Base-by-base conservation (phyloP, 805 yeast species). In the Candida alai region DNA sequence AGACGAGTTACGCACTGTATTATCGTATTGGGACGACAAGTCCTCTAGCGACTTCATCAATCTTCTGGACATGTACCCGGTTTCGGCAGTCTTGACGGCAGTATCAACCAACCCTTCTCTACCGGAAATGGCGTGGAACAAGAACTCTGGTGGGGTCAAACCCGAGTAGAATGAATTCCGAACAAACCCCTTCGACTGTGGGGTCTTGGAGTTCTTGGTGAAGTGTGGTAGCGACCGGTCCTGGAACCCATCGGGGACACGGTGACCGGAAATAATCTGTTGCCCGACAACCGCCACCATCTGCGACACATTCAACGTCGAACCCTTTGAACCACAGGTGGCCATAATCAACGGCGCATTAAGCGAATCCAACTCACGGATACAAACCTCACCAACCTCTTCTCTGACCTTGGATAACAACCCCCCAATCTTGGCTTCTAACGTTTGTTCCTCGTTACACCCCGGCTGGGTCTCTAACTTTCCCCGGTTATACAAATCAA, bases 201-300 rank as follows among this genome's bases (percentile, higher is more conserved):
- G 98, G 26, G 97, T 86, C 58, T 90, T 89, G 45, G 97, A 89
- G 60, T 84, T 84, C 62, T 94, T 93, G 30, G 86, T 79, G 68
- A 93, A 93, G 65, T 93, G 99, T 9, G 99, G 99, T 47, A 93
- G 68, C 0, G 98, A 87, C 62, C 99, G 80, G 65, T 93, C 97
- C 62, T 93, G 97, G 74, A 93, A 93, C n/a, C 99, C 99, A 71
- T 93, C 96, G 16, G 98, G 97, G 42, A 93, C 98, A 75, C 99
- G 95, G 57, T 87, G 85, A 62, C 99, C 99, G 4, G 96, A 81
- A 48, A 93, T 93, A 68, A 93, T 93, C 64, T 93, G 99, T 67
- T 93, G 99, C 36, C 98, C 98, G 19, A 93, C 98, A 56, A 90
- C 96, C 0, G 99, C 99, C 73, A 93, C 97, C 99, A 93, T 93